Base-by-base conservation (phyloP, 495 filamentous ascomycete species). In the Neurospora africana region DNA sequence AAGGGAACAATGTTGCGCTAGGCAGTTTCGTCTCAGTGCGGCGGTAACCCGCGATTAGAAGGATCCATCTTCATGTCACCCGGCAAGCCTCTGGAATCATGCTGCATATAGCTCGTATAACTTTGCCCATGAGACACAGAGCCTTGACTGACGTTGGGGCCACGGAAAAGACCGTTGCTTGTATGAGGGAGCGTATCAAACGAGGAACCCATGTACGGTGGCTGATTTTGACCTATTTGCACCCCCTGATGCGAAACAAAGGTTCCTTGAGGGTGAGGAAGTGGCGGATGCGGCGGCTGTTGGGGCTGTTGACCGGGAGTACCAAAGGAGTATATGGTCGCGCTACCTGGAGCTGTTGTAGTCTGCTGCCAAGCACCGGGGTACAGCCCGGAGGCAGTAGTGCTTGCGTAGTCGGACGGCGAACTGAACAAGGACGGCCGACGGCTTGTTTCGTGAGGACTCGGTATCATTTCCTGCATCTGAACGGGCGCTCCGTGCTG, bases 381-480 rank as follows among this genome's bases (percentile, higher is more conserved):
- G 68, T 83, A 83, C 23, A 83, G 71, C 0, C 72, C 75, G 6
- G 82, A 71, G 0, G 75, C 78, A 36, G 78, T 70, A 15, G 79
- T 76, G 68, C 72, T 80, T 19, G 74, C 70, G 44, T 81, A 83
- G 15, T 83, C 82, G 8, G 81, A 53, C 0, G 76, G 76, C 0
- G 81, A 72, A 30, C 75, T 77, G 74, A 79, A 83, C 40, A 83
- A 72, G 1, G 79, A 80, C 23, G 79, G 76, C 17, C 83, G 75
- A 68, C 82, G 75, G 33, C 76, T 76, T 0, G 75, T 68, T 38
- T 81, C 81, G 65, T 84, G 81, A 2, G 79, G 71, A 47, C 68
- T 81, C 0, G 80, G 67, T n/a, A 83, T 78, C 73, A 82, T 75
- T 8, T 84, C 81, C 35, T 77, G 76, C 30, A 83, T 70, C 9